Evolutionary conservation across 495 filamentous ascomycete species (phyloP).

Genomic region (Neurospora sp.): DNA sequence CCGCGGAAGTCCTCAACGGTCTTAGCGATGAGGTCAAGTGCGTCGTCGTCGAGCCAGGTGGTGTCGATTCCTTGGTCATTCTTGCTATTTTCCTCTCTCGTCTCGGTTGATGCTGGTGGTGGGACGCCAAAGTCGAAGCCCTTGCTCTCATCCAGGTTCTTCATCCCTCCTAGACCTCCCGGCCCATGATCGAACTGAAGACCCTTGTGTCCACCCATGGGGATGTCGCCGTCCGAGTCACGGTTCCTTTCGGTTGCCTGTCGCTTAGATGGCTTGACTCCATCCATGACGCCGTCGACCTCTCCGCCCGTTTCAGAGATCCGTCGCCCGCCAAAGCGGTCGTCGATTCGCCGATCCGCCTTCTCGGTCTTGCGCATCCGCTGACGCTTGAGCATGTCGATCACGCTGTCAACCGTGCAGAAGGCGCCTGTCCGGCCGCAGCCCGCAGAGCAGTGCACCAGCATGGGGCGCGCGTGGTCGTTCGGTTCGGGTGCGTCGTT

Average conservation of each 20-base stretch:
- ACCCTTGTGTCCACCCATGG: conserved; percentile 18
- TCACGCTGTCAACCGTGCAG: conserved; percentile 88
- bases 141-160: background rate
- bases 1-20: conserved; percentile 82
- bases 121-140: background rate
- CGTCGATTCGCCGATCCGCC: conserved; percentile 21
- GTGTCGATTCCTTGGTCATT: conserved; percentile 20
- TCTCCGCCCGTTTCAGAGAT: conserved; percentile 1
- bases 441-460: conserved; percentile 93
- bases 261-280: background rate
- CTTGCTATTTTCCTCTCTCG: background rate
- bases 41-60: conserved; percentile 39
- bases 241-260: background rate
- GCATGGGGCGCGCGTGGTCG: conserved; percentile 52
- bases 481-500: conserved; percentile 45
- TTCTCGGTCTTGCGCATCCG: conserved; percentile 27
- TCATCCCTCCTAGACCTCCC: background rate
- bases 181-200: conserved; percentile 1
- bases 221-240: conserved; percentile 35
- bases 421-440: conserved; percentile 95
- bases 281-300: background rate
- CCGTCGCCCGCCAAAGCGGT: conserved; percentile 23
- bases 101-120: background rate
- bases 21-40: conserved; percentile 67
- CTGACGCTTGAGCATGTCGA: conserved; percentile 86